phyloP scores from a whole-genome alignment of 2,329 filamentous ascomycete species.

The Chalaropsis ovoidea region DNA sequence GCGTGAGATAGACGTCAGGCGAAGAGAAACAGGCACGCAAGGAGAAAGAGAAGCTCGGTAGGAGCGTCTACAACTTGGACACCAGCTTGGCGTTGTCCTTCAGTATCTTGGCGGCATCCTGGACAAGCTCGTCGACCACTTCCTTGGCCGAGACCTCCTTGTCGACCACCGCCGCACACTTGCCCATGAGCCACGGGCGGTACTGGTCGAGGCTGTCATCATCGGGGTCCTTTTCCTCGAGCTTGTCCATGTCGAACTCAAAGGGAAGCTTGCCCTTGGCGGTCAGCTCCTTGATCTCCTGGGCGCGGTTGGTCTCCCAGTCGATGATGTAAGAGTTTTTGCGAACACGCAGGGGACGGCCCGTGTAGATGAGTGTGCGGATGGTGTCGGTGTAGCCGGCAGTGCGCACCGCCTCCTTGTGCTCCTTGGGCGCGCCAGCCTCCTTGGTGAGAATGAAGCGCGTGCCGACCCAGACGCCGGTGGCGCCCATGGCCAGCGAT shows the following conservation, averaged over 20 bases:
- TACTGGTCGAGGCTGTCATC: conserved; percentile 89
- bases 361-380: conserved; percentile 97
- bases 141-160: conserved; percentile 84
- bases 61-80: conserved; percentile 54
- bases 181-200: conserved; percentile 88
- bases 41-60: background rate
- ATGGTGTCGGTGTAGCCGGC: conserved; percentile 91
- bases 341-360: conserved; percentile 83
- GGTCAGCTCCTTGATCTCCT: conserved; percentile 88
- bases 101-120: conserved; percentile 63
- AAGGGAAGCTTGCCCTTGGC: conserved; percentile 84
- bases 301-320: conserved; percentile 86
- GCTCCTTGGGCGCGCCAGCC: conserved; percentile 81
- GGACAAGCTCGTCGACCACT: conserved; percentile 89
- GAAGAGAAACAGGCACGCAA: background rate
- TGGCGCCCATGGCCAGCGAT: conserved; percentile 82
- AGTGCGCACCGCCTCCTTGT: conserved; percentile 91
- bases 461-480: conserved; percentile 92
- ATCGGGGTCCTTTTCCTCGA: conserved; percentile 55
- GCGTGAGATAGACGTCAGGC: background rate
- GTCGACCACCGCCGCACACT: conserved; percentile 86
- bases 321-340: conserved; percentile 88
- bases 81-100: conserved; percentile 51
- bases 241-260: conserved; percentile 83
- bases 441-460: conserved; percentile 90